A percentile compares a stretch with the other conserved stretches of the same genome.
These are phyloP conservation scores for Fusarium sp. DNA, from an alignment of 2,329 filamentous ascomycete species.

Conservation along the genomic window DNA sequence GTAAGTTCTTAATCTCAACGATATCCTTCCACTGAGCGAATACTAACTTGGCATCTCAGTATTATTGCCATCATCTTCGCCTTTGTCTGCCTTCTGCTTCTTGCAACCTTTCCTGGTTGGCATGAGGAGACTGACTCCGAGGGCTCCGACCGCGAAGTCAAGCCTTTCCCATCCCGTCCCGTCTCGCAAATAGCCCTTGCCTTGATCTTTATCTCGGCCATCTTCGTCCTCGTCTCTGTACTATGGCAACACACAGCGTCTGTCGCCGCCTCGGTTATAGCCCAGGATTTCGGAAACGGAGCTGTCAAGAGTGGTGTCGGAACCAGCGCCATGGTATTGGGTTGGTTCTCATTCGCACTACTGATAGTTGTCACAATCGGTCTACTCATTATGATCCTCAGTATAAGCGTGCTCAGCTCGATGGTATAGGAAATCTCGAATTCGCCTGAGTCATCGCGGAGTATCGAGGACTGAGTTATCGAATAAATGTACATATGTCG, in stretches of 20 bases:
- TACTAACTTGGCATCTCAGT: slow-evolving; percentile 60
- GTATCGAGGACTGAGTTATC: slow-evolving; percentile 37
- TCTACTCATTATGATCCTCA: slow-evolving; percentile 95
- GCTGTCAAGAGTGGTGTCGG: slow-evolving; percentile 89
- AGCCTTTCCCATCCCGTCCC: slow-evolving; percentile 91
- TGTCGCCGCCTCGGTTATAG: slow-evolving; percentile 93
- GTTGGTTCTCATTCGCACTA: slow-evolving; percentile 96
- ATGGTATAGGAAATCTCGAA: slow-evolving; percentile 56
- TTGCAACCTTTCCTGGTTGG: slow-evolving; percentile 98
- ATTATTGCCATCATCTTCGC: slow-evolving; percentile 99
- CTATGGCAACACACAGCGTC: slow-evolving; percentile 97
- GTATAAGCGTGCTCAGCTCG: slow-evolving; percentile 84
- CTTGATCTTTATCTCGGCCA: slow-evolving; percentile 86
- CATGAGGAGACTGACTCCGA: slow-evolving; percentile 88
- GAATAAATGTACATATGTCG: slow-evolving; percentile 47
- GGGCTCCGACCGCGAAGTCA: slow-evolving; percentile 90
- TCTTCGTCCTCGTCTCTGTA: slow-evolving; percentile 81
- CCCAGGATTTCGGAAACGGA: slow-evolving; percentile 92
- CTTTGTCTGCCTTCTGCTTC: slow-evolving; percentile 93
- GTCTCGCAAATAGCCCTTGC: slow-evolving; percentile 94
- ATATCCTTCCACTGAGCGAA: background rate
- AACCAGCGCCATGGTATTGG: slow-evolving; percentile 95
- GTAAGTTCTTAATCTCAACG: slow-evolving; percentile 66
- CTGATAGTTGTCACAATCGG: slow-evolving; percentile 97
- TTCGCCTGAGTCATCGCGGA: slow-evolving; percentile 33